Evolutionary conservation across 2,329 filamentous ascomycete genomes (phyloP).

Genomic region (Diaporthe helianthi): DNA sequence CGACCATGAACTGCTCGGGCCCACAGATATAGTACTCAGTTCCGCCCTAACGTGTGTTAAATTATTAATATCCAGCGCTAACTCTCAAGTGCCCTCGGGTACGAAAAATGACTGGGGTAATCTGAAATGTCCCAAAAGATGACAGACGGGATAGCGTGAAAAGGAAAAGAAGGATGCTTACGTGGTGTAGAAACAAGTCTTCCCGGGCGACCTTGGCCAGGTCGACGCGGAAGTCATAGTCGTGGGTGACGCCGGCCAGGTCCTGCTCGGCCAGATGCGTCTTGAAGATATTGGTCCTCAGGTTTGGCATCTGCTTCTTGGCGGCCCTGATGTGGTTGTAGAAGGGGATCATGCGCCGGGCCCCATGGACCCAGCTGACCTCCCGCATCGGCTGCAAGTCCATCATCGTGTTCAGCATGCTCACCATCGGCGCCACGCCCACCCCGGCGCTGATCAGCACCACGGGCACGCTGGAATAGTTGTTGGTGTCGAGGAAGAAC

Average conservation of each 20-base stretch:
- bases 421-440: slow-evolving; percentile 65
- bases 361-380: slow-evolving; percentile 67
- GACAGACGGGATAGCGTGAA: background rate
- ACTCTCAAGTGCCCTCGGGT: background rate
- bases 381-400: slow-evolving; percentile 54
- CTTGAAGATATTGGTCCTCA: slow-evolving; percentile 57
- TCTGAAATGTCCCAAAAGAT: background rate
- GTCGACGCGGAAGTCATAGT: slow-evolving; percentile 55
- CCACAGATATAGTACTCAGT: slow-evolving; percentile 64
- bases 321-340: slow-evolving; percentile 57
- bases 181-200: slow-evolving; percentile 53
- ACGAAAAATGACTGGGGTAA: background rate
- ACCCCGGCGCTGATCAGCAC: slow-evolving; percentile 69
- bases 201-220: slow-evolving; percentile 52
- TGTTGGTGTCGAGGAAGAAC: slow-evolving; percentile 60
- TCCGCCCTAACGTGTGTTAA: slow-evolving; percentile 38
- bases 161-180: background rate
- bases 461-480: slow-evolving; percentile 53
- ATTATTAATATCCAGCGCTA: too few species aligned
- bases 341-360: slow-evolving; percentile 60
- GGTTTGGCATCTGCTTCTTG: slow-evolving; percentile 44
- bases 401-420: slow-evolving; percentile 64
- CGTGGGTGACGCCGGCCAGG: slow-evolving; percentile 51
- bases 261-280: slow-evolving; percentile 55
- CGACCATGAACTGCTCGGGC: slow-evolving; percentile 61